phyloP scores from a whole-genome alignment of 192 early-diverging fungal genomes.

The Funneliformis mosseae region DNA sequence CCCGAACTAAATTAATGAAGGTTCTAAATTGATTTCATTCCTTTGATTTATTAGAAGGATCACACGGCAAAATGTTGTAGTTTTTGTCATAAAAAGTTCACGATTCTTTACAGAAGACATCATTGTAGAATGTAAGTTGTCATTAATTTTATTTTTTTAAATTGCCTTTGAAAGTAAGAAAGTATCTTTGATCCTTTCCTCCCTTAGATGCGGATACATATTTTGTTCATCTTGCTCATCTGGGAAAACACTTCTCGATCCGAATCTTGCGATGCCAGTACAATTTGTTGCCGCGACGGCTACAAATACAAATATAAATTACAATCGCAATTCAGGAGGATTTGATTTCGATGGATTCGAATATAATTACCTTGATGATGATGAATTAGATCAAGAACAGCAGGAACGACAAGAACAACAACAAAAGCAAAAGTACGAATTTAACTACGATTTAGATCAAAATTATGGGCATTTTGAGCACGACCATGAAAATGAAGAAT shows the following conservation, averaged over 20 bases:
- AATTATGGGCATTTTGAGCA: not conserved
- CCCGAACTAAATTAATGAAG: not conserved
- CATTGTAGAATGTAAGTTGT: not conserved
- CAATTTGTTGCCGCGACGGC: not conserved
- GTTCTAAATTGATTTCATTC: not conserved
- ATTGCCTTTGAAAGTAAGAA: no score
- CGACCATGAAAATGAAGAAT: not conserved
- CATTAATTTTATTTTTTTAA: not conserved
- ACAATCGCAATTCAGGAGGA: not conserved
- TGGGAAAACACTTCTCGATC: not conserved
- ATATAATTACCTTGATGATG: not conserved
- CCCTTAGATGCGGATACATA: not conserved
- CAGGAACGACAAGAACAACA: not conserved
- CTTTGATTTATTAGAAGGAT: not conserved
- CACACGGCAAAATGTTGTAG: not conserved
- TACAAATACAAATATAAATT: not conserved
- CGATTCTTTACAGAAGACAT: not conserved
- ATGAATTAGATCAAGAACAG: not conserved
- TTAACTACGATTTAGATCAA: not conserved
- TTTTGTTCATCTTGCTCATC: not conserved
- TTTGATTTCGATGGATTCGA: not conserved
- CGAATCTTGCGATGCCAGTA: not conserved
- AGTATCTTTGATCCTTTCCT: not conserved
- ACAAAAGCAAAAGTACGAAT: not conserved
- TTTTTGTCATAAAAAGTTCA: not conserved